Conservation (phyloP, 129 eudicot species). For the Flaveria bidentis region DNA sequence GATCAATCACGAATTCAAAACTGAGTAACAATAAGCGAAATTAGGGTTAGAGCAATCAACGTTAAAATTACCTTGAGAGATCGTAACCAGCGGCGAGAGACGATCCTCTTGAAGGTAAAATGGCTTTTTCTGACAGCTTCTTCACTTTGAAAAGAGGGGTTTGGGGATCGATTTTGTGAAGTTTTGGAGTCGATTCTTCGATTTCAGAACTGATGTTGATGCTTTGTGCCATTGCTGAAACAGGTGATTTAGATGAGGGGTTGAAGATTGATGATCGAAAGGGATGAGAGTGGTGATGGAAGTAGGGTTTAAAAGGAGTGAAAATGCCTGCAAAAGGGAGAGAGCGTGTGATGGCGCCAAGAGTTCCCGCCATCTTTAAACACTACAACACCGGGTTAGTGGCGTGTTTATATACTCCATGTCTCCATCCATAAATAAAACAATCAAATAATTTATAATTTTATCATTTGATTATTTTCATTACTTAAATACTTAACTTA, state of each 20-base stretch:
- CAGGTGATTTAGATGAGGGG: not conserved
- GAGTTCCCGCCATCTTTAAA: conserved; percentile 54
- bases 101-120: conserved; percentile 62
- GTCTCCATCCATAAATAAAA: too few species aligned
- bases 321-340: conserved; percentile 18
- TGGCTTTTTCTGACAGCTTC: conserved; percentile 65
- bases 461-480: too few species aligned
- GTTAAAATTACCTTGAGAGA: conserved; percentile 57
- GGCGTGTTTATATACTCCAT: too few species aligned
- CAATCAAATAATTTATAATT: too few species aligned
- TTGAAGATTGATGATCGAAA: not conserved
- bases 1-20: conserved; percentile 14
- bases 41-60: not conserved
- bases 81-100: conserved; percentile 78
- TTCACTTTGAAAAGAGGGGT: conserved; percentile 45
- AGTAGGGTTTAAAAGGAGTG: conserved; percentile 14
- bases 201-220: conserved; percentile 31
- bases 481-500: too few species aligned
- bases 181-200: conserved; percentile 34
- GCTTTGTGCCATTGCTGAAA: conserved; percentile 35
- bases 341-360: conserved; percentile 55
- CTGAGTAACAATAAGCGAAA: not conserved
- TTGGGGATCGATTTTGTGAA: too few species aligned
- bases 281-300: not conserved
- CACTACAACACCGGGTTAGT: not conserved